Evolutionary conservation across 1,284 basidiomycete species (phyloP), one percentile per base, ranked within the genome.

Genomic region (Anthracocystis walkeri): DNA sequence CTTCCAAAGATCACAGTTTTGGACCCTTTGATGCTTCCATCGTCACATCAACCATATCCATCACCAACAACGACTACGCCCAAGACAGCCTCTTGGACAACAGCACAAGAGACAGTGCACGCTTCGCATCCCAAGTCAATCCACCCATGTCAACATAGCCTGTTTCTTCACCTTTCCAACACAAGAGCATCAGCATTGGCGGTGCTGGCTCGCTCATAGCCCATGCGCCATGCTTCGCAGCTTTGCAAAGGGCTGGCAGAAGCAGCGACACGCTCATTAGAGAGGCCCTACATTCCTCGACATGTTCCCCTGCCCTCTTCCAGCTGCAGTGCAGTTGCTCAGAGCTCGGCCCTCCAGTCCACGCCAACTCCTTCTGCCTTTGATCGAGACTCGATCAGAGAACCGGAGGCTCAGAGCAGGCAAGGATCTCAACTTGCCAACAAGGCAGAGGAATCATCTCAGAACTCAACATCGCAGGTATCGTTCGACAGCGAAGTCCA

Each of bases 271-370:
- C 49, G 55, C 11, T 58, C 71, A 4, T 18, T 74, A 51, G 65
- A 74, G 31, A 33, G 62, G 27, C 65, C 71, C 14, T 68, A 65
- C 48, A 48, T 74, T 7, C 65, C 71, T 51, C 53, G 62, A 33
- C 62, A 74, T 58, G 52, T 74, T 14, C 65, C 71, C 21, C 55
- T 74, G 46, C 71, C 71, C 25, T 72, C 69, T 4, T 59, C 63
- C 23, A 72, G 69, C 52, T 66, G 53, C 64, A 63, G 59, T 29
- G 52, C 41, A 21, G 23, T 25, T 3, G 35, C 63, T n/a, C 50
- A 49, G 25, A 31, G 20, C 12, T 31, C 53, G 3, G 23, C 52
- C 31, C 20, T 10, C 5, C 42, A 55, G 12, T 40, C 44, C 33
- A 25, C 68, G 8, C 58, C 67, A 18, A 41, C 21, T 1, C 10